Percentiles rank a stretch among this genome's conserved stretches.
Conservation (phyloP, 441 rosid genomes). For the Pelargonium fulgidum region DNA sequence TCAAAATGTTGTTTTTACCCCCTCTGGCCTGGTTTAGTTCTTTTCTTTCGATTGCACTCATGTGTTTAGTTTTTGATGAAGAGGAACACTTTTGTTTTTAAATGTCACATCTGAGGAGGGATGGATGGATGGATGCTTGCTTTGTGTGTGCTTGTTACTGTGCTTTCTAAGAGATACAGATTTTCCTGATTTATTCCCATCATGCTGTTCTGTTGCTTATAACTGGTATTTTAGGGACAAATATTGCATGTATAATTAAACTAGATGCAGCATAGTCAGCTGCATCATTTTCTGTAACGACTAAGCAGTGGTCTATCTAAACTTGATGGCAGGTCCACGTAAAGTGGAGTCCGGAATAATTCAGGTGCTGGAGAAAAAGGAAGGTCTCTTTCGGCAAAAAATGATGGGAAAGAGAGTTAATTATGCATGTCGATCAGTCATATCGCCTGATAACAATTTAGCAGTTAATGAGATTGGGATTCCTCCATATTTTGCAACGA, state of each 20-base stretch:
- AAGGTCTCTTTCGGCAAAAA: constrained; percentile 94
- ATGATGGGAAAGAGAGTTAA: constrained; percentile 99
- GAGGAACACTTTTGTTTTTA: neutral
- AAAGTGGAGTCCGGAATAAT: constrained; percentile 65
- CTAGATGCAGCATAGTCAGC: neutral
- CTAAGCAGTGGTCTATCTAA: constrained; percentile 15
- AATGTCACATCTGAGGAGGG: neutral
- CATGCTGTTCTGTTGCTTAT: neutral
- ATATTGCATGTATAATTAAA: neutral
- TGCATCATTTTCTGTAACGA: constrained; percentile 12
- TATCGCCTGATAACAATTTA: constrained; percentile 95
- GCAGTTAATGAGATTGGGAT: constrained; percentile 98
- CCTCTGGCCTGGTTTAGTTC: neutral
- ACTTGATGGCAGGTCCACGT: constrained; percentile 52
- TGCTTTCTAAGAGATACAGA: neutral
- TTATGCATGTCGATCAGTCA: constrained; percentile 95
- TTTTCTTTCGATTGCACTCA: neutral
- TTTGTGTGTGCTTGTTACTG: neutral
- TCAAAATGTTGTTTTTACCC: neutral
- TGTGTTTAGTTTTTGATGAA: neutral
- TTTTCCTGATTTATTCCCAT: constrained; percentile 4
- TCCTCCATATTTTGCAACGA: constrained; percentile 87
- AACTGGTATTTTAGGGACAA: neutral
- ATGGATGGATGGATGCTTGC: too few relatives aligned
- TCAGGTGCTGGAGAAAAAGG: constrained; percentile 95